A percentile compares a stretch with the other conserved stretches of the same genome.
Conservation (phyloP, 2,329 filamentous ascomycete species). For the Cladophialophora immunda region DNA sequence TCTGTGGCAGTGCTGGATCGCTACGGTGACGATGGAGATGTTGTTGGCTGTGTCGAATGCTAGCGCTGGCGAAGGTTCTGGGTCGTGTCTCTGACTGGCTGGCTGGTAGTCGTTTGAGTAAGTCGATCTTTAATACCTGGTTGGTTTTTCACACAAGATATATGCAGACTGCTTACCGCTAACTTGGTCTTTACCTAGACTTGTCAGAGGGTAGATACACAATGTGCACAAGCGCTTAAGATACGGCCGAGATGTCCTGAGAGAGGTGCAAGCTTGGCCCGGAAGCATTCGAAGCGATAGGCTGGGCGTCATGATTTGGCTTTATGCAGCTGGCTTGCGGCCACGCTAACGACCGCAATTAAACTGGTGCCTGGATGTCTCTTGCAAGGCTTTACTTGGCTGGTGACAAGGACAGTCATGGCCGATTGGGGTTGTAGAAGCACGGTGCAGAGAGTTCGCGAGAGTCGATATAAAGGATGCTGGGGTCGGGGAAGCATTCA, state of each 20-base stretch:
- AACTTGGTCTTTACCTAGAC: neutral
- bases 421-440: neutral
- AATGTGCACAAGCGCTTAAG: neutral
- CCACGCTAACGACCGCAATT: neutral
- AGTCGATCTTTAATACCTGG: neutral
- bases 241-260: slow-evolving; percentile 1
- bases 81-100: too few relatives aligned
- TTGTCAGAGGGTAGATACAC: neutral
- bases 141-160: neutral
- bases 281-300: neutral
- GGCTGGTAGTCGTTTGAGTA: too few relatives aligned
- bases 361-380: too few relatives aligned
- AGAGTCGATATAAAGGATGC: neutral
- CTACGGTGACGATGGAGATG: neutral
- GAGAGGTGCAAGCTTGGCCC: neutral
- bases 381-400: neutral
- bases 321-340: slow-evolving; percentile 21
- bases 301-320: neutral
- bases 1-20: neutral
- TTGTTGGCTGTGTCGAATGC: neutral
- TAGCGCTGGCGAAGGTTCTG: too few relatives aligned
- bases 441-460: neutral
- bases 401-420: neutral
- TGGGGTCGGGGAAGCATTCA: neutral
- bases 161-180: slow-evolving; percentile 18